phyloP scores from a whole-genome alignment of 305 asterid species.

The Fraxinus paxiana region DNA sequence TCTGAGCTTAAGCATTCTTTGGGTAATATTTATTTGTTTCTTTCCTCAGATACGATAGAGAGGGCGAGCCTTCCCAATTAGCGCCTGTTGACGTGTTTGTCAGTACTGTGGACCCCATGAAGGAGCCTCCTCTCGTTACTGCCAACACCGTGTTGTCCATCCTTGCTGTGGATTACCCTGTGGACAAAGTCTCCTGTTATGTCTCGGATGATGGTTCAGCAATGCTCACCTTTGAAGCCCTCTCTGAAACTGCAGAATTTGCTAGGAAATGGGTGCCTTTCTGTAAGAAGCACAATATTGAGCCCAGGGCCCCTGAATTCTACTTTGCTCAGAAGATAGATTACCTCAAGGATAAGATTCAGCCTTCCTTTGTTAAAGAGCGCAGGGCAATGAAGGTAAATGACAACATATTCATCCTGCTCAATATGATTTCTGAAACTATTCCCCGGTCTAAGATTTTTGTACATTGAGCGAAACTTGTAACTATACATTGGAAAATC shows the following conservation, averaged over 20 bases:
- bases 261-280: constrained; percentile 78
- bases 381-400: constrained; percentile 69
- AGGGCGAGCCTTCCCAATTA: constrained; percentile 64
- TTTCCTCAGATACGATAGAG: constrained; percentile 54
- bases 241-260: constrained; percentile 69
- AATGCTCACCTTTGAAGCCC: constrained; percentile 60
- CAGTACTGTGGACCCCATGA: constrained; percentile 79
- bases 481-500: constrained; percentile 2
- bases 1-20: neutral
- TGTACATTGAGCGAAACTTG: neutral
- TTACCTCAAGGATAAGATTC: constrained; percentile 65
- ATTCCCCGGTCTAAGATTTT: neutral
- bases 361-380: constrained; percentile 73
- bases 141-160: constrained; percentile 75
- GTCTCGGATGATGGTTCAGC: constrained; percentile 74
- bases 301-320: constrained; percentile 78
- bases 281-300: constrained; percentile 64
- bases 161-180: constrained; percentile 68
- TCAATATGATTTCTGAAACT: neutral
- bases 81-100: constrained; percentile 63
- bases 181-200: constrained; percentile 62
- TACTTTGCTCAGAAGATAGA: constrained; percentile 72
- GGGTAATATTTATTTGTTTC: neutral
- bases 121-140: constrained; percentile 67
- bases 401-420: neutral